Percentiles rank a stretch among this genome's conserved stretches.
phyloP scores from a whole-genome alignment of 345 rosid genomes.

The Brassica rapa region DNA sequence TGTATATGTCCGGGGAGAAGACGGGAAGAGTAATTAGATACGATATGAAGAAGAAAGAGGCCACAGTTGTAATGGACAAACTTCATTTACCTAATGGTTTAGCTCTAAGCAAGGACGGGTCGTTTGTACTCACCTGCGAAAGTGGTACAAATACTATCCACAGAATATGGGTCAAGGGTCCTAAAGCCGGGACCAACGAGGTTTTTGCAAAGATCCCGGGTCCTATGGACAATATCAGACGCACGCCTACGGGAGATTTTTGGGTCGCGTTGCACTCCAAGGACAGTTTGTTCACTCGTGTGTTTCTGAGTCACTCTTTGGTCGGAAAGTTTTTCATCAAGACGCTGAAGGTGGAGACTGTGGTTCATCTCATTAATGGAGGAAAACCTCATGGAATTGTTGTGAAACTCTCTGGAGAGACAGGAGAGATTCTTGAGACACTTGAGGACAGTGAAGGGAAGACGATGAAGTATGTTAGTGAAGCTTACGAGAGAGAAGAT shows the following conservation, averaged over 20 bases:
- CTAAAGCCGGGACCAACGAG: conserved; percentile 43
- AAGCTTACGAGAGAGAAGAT: conserved; percentile 63
- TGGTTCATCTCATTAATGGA: conserved; percentile 47
- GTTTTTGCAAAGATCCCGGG: conserved; percentile 54
- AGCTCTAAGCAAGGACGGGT: conserved; percentile 59
- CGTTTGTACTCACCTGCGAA: conserved; percentile 56
- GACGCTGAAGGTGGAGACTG: conserved; percentile 44
- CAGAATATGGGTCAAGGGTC: conserved; percentile 54
- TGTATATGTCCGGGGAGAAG: conserved; percentile 2
- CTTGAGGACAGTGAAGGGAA: conserved; percentile 56
- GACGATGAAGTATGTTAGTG: conserved; percentile 56
- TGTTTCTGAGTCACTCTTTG: conserved; percentile 40
- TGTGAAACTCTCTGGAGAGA: conserved; percentile 50
- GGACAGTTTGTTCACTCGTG: conserved; percentile 14
- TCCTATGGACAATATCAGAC: conserved; percentile 60
- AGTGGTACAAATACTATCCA: conserved; percentile 32
- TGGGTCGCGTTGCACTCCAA: conserved; percentile 37
- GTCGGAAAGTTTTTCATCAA: conserved; percentile 46
- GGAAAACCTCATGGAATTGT: conserved; percentile 58
- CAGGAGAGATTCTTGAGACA: conserved; percentile 51
- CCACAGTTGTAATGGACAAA: conserved; percentile 36
- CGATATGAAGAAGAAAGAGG: conserved; percentile 37
- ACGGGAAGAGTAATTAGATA: conserved; percentile 37
- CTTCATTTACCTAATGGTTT: conserved; percentile 70
- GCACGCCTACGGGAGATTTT: conserved; percentile 36